A percentile compares a stretch with the other conserved stretches of the same genome.
Evolutionary conservation across 2,329 filamentous ascomycete genomes (phyloP).

Genomic region (Chaetomiaceae sp.): DNA sequence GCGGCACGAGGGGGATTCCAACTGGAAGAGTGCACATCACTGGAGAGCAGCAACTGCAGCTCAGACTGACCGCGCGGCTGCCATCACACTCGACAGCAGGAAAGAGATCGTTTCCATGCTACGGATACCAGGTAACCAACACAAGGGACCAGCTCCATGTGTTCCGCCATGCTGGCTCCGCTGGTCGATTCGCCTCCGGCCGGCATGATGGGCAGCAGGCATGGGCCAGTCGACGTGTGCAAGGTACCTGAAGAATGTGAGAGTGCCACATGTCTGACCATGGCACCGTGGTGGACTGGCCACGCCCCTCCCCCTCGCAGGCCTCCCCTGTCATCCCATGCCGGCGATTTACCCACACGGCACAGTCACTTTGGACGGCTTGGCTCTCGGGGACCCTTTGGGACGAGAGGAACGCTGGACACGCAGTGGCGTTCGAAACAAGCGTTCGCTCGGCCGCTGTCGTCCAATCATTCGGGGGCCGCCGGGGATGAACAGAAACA

Average conservation of each 20-base stretch:
- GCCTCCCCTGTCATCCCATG: slow-evolving; percentile 5
- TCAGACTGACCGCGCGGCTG: slow-evolving; percentile 12
- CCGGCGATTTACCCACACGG: slow-evolving; percentile 11
- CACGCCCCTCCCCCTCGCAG: background rate
- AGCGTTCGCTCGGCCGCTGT: slow-evolving; percentile 2
- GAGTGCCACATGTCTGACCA: background rate
- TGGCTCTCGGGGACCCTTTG: slow-evolving; percentile 13
- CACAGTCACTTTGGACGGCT: background rate
- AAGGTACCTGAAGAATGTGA: background rate
- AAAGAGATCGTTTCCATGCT: background rate
- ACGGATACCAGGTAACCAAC: too few relatives aligned
- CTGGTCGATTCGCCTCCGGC: slow-evolving; percentile 10
- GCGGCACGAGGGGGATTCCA: background rate
- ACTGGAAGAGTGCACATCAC: background rate
- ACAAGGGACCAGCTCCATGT: too few relatives aligned
- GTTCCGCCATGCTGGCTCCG: background rate
- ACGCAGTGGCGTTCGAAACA: slow-evolving; percentile 25
- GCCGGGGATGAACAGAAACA: slow-evolving; percentile 23
- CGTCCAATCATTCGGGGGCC: slow-evolving; percentile 23
- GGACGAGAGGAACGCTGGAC: slow-evolving; percentile 15
- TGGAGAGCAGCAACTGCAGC: slow-evolving; percentile 1
- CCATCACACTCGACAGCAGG: background rate
- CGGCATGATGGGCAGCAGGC: slow-evolving; percentile 2
- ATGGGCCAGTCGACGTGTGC: background rate
- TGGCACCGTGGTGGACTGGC: background rate